Conservation (phyloP, 345 rosid genomes). For the Streptanthus diversifolius region DNA sequence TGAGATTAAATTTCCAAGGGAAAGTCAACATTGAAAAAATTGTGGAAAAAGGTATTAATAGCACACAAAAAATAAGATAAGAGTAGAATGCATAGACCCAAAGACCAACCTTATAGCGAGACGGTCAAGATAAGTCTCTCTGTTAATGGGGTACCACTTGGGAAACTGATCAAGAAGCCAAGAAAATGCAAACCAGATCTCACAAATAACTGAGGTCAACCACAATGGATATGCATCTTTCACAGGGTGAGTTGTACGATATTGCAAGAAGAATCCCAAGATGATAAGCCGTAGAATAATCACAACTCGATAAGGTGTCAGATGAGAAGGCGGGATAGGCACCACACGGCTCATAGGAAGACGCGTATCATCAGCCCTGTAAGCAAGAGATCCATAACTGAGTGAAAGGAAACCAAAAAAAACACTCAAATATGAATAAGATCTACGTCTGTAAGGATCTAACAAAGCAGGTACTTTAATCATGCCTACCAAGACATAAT, state of each 20-base stretch:
- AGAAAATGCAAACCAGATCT: conserved; percentile 99
- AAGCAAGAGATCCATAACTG: conserved; percentile 23
- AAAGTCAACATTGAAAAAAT: not conserved
- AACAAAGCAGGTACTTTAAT: not conserved
- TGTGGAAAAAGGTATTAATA: not conserved
- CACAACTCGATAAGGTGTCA: conserved; percentile 81
- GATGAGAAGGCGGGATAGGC: conserved; percentile 74
- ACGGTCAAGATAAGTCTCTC: conserved; percentile 97
- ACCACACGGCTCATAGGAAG: conserved; percentile 92
- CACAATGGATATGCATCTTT: conserved; percentile 89
- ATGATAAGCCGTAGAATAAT: conserved; percentile 93
- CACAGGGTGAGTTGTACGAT: conserved; percentile 95
- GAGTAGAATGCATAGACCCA: conserved; percentile 3
- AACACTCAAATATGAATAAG: not conserved
- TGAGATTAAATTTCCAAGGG: not conserved
- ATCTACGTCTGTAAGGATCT: not conserved
- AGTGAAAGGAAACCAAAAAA: not conserved
- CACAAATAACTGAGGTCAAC: conserved; percentile 95
- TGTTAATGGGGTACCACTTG: conserved; percentile 92
- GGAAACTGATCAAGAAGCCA: conserved; percentile 99
- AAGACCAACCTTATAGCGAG: conserved; percentile 74
- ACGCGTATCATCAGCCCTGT: conserved; percentile 93
- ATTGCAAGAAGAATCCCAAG: conserved; percentile 95
- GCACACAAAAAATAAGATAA: not conserved
- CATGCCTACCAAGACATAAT: not conserved